phyloP scores from a whole-genome alignment of 345 rosid genomes.

The Salix arbutifolia region DNA sequence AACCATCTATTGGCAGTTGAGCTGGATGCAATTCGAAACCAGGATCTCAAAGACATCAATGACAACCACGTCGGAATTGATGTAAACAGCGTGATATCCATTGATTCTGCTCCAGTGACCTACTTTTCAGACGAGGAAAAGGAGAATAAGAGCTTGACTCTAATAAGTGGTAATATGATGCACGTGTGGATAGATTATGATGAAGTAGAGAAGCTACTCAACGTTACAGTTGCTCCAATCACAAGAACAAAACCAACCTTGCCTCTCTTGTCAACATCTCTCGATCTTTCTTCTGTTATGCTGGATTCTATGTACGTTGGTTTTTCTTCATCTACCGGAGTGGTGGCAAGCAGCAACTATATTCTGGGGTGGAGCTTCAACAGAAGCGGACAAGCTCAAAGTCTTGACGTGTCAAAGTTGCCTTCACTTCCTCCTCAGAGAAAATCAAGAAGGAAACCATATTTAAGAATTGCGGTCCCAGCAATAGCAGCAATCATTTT shows the following conservation, averaged over 20 bases:
- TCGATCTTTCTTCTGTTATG: background rate
- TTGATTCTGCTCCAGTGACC: background rate
- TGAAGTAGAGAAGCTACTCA: constrained; percentile 1
- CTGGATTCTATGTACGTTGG: constrained; percentile 16
- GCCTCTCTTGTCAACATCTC: constrained; percentile 5
- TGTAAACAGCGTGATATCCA: constrained; percentile 3
- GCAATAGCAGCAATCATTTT: background rate
- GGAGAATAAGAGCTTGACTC: background rate
- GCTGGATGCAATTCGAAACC: constrained; percentile 1
- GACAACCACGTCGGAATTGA: constrained; percentile 18
- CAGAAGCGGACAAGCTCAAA: constrained; percentile 9
- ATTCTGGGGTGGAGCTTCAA: constrained; percentile 24
- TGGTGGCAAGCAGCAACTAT: constrained; percentile 10
- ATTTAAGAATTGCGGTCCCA: background rate
- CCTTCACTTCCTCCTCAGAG: constrained; percentile 11
- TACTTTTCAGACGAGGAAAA: background rate
- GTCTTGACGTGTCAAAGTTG: constrained; percentile 6
- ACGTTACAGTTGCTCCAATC: constrained; percentile 15
- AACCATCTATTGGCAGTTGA: constrained; percentile 21
- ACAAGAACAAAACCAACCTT: background rate
- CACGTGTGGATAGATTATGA: constrained; percentile 22
- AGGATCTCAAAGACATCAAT: constrained; percentile 4
- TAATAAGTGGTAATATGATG: constrained; percentile 11
- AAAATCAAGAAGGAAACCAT: background rate
- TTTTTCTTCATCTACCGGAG: constrained; percentile 20